A percentile compares a stretch with the other conserved stretches of the same genome.
Conservation (phyloP, 2,329 filamentous ascomycete genomes). For the Apiospora saccharicola region DNA sequence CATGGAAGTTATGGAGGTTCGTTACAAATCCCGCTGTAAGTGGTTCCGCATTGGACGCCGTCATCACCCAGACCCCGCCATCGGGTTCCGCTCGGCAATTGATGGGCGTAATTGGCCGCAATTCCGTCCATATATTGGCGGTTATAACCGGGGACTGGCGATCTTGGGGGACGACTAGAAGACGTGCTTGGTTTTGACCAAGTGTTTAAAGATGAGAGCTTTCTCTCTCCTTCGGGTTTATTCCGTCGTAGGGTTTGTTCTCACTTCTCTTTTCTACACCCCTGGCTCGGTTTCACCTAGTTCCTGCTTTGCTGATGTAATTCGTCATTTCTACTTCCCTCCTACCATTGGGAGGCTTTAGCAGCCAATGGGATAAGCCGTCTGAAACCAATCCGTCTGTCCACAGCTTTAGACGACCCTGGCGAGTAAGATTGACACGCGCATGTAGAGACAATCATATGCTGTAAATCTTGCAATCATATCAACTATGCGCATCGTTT, state of each 20-base stretch:
- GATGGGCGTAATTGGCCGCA: not conserved
- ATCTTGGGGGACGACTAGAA: not conserved
- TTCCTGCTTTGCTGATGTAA: not conserved
- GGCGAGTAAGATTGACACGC: not conserved
- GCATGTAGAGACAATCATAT: no score
- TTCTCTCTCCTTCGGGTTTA: not conserved
- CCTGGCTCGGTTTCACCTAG: not conserved
- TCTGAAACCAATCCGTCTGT: not conserved
- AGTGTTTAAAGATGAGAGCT: not conserved
- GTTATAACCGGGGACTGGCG: not conserved
- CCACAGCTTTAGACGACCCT: not conserved
- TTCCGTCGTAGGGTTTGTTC: not conserved
- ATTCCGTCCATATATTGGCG: not conserved
- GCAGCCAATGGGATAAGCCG: not conserved
- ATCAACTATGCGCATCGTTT: no score
- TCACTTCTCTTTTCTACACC: not conserved
- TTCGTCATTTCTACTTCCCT: not conserved
- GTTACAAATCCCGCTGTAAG: not conserved
- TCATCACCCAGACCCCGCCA: not conserved
- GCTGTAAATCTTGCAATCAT: no score
- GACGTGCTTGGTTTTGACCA: not conserved
- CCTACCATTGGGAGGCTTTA: not conserved
- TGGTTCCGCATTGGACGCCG: constrained; percentile 4
- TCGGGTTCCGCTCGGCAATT: constrained; percentile 8
- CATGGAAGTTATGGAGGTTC: constrained; percentile 6